Base-by-base conservation (phyloP, 768 basidiomycete genomes). In the Lentinula sp. region DNA sequence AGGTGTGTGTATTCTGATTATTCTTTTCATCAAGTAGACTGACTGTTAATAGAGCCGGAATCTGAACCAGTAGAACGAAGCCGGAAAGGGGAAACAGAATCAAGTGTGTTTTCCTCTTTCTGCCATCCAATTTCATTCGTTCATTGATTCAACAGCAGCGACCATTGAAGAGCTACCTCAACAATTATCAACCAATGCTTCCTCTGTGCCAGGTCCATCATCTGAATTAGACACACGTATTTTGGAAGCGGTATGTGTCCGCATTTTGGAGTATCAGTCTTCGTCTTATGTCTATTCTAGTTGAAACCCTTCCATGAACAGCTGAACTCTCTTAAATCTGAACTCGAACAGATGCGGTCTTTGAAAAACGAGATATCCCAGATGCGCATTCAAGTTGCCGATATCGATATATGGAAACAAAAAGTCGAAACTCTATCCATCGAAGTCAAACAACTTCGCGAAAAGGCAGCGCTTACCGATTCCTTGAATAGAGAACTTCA, bases 281-380 rank as follows among this genome's bases (percentile, higher is more conserved):
- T 40, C 15, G 28, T 32, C 51, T 53, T 3, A 39, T 16, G n/a
- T 34, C 37, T 34, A 62, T 58, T 62, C 39, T 53, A 84, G 84
- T 65, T 84, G 59, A 77, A 74, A 40, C 84, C 86, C 16, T 67
- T 87, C 13, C 76, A 80, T 57, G 76, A 78, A 54, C 83, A 83
- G 65, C 67, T 84, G 21, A 72, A 78, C 59, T 70, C 73, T 3
- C 73, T 84, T 55, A 79, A 77, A 67, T 67, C 74, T 37, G 80
- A 84, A 65, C 66, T 84, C 21, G 71, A 74, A 37, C 65, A 70
- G 40, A 67, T 77, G 64, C 71, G 71, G 49, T 59, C 63, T n/a
- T 66, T 76, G 13, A 71, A 73, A 61, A 63, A 64, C 21, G 75
- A 79, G 59, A 28, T 76, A 6, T 63, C 59, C 15, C 72, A 72